phyloP scores from a whole-genome alignment of 2,329 filamentous ascomycete species.

The Pseudonectria foliicola region DNA sequence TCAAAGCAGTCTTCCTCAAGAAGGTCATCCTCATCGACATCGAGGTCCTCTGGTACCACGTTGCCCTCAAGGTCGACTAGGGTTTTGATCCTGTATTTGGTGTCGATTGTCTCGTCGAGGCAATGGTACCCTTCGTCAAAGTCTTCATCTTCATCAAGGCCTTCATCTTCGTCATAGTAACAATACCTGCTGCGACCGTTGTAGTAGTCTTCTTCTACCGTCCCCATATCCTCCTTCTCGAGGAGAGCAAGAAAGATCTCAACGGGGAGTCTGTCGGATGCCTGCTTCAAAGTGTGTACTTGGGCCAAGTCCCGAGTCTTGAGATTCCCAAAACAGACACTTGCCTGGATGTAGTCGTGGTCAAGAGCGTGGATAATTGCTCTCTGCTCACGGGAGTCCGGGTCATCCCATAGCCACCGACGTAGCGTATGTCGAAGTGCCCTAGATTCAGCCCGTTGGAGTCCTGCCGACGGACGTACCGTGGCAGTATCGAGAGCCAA shows the following conservation, averaged over 20 bases:
- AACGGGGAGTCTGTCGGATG: conserved; percentile 20
- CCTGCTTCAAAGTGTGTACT: conserved; percentile 17
- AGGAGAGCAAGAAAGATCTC: conserved; percentile 27
- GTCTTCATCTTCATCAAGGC: too few species aligned
- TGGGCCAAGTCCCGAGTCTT: conserved; percentile 21
- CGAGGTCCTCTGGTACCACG: conserved; percentile 7
- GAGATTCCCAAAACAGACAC: conserved; percentile 21
- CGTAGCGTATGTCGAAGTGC: conserved; percentile 15
- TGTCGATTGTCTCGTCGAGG: conserved; percentile 9
- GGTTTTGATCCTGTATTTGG: conserved; percentile 10
- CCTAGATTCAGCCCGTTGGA: conserved; percentile 2
- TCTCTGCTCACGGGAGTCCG: not conserved
- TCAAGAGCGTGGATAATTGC: conserved; percentile 25
- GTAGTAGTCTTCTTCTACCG: conserved; percentile 4
- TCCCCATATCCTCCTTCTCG: conserved; percentile 21
- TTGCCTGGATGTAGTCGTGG: conserved; percentile 28
- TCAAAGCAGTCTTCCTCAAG: conserved; percentile 18
- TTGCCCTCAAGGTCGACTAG: conserved; percentile 23
- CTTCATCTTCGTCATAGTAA: conserved; percentile 6
- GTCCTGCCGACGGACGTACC: conserved; percentile 14
- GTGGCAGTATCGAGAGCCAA: conserved; percentile 24
- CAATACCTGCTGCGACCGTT: conserved; percentile 3
- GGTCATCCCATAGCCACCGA: conserved; percentile 18
- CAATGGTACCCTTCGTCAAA: conserved; percentile 6
- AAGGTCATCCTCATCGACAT: conserved; percentile 14